phyloP scores from a whole-genome alignment of 257 asterid genomes.

The Rubia yunnanensis region DNA sequence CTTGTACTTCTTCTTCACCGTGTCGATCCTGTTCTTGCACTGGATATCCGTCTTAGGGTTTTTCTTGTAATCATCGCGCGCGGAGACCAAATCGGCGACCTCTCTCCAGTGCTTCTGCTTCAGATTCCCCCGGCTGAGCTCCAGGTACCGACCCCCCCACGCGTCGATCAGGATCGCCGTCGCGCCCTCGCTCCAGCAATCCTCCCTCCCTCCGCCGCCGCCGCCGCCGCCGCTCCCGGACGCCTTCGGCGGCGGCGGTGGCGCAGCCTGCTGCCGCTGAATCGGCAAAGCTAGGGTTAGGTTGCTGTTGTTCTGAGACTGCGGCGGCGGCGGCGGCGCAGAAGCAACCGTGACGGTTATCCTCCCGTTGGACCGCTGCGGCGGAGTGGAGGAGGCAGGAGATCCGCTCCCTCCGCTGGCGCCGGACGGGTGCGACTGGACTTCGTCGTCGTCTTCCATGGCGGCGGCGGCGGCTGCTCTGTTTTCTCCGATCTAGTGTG shows the following conservation, averaged over 20 bases:
- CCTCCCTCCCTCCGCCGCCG: conserved; percentile 49
- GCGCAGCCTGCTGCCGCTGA: conserved; percentile 23
- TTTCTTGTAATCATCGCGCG: conserved; percentile 46
- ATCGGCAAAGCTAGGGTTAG: conserved; percentile 66
- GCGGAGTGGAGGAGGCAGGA: conserved; percentile 13
- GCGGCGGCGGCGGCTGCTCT: background rate
- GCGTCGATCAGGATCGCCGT: conserved; percentile 68
- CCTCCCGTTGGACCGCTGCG: conserved; percentile 50
- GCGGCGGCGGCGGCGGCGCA: conserved; percentile 45
- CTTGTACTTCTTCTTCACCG: conserved; percentile 89
- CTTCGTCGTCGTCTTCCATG: conserved; percentile 75
- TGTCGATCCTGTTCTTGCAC: conserved; percentile 90
- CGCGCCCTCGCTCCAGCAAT: conserved; percentile 95
- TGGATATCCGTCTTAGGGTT: conserved; percentile 73
- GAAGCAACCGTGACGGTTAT: conserved; percentile 71
- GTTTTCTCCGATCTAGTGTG: background rate
- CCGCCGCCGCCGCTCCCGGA: conserved; percentile 29
- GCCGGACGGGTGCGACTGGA: conserved; percentile 34
- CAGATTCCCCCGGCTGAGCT: conserved; percentile 78
- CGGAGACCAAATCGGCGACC: conserved; percentile 66
- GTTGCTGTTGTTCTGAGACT: conserved; percentile 26
- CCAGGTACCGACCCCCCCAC: conserved; percentile 81
- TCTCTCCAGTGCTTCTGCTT: conserved; percentile 89
- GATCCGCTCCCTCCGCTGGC: conserved; percentile 21
- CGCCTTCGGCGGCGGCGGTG: conserved; percentile 15